phyloP scores from a whole-genome alignment of 768 basidiomycete genomes.

The Macrolepiota fuliginosa region DNA sequence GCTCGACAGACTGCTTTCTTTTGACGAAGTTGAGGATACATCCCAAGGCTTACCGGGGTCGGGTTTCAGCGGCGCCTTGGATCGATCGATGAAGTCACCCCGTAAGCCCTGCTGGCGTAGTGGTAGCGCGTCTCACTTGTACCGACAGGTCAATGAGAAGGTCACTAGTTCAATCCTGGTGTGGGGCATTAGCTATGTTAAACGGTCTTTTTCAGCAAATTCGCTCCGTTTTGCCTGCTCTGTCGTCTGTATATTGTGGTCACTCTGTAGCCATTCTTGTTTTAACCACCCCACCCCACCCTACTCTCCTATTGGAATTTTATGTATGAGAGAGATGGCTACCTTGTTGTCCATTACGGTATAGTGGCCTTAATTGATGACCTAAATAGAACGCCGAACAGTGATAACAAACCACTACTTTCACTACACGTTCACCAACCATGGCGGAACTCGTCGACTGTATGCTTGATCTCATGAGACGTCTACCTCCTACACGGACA shows the following conservation, averaged over 20 bases:
- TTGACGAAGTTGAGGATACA: not conserved
- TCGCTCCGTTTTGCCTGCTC: not conserved
- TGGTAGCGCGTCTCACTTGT: constrained; percentile 42
- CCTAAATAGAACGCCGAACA: constrained; percentile 7
- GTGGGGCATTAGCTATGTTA: constrained; percentile 29
- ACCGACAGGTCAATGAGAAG: constrained; percentile 28
- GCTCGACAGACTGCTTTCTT: not conserved
- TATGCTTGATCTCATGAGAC: constrained; percentile 94
- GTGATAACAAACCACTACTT: not conserved
- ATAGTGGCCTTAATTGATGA: not conserved
- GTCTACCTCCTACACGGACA: constrained; percentile 88
- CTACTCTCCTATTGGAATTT: no score
- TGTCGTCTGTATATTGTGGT: no score
- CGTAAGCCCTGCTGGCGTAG: constrained; percentile 34
- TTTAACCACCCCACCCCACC: no score
- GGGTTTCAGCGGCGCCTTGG: not conserved
- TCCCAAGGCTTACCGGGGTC: not conserved
- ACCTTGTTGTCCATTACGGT: no score
- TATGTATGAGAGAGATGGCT: no score
- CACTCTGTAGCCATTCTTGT: no score
- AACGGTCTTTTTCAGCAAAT: not conserved
- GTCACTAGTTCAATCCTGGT: constrained; percentile 42
- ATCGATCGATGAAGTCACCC: not conserved
- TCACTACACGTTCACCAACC: constrained; percentile 10
- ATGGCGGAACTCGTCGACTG: constrained; percentile 85